A percentile compares a stretch with the other conserved stretches of the same genome.
Evolutionary conservation across 768 basidiomycete genomes (phyloP).

Genomic region (Kwoniella botswanensis): DNA sequence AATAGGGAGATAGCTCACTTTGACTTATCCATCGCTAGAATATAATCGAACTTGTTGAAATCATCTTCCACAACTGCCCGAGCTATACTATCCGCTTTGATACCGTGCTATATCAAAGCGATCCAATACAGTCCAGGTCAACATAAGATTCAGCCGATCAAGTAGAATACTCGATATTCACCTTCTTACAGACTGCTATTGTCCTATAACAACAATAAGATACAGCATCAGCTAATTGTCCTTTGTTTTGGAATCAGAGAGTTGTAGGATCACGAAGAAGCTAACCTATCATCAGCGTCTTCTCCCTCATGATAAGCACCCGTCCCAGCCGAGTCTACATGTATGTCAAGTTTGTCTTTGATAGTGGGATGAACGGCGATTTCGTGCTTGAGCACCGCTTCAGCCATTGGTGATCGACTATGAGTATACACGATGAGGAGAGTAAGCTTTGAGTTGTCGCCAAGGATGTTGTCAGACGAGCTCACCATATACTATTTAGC

Average conservation of each 20-base stretch:
- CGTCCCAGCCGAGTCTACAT: slow-evolving; percentile 84
- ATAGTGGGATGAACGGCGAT: slow-evolving; percentile 31
- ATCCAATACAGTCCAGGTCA: neutral
- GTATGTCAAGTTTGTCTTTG: slow-evolving; percentile 65
- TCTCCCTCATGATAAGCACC: slow-evolving; percentile 82
- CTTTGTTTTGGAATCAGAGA: neutral
- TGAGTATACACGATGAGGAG: slow-evolving; percentile 1
- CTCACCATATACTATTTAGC: slow-evolving; percentile 40
- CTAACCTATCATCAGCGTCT: slow-evolving; percentile 78
- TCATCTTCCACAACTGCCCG: slow-evolving; percentile 72
- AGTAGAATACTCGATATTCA: slow-evolving; percentile 39
- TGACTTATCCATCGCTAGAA: slow-evolving; percentile 80
- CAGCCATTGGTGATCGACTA: slow-evolving; percentile 87
- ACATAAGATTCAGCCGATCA: neutral
- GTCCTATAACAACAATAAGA: slow-evolving; percentile 62
- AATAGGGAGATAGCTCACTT: slow-evolving; percentile 62
- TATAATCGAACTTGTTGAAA: slow-evolving; percentile 77
- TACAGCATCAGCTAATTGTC: slow-evolving; percentile 14
- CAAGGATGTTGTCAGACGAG: neutral
- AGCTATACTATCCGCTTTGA: slow-evolving; percentile 73
- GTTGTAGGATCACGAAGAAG: neutral
- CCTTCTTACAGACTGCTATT: slow-evolving; percentile 72
- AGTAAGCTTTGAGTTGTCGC: neutral
- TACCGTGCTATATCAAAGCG: slow-evolving; percentile 63
- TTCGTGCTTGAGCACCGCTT: slow-evolving; percentile 75